Evolutionary conservation across 495 filamentous ascomycete genomes (phyloP).

Genomic region (Aspergillus nidulans): DNA sequence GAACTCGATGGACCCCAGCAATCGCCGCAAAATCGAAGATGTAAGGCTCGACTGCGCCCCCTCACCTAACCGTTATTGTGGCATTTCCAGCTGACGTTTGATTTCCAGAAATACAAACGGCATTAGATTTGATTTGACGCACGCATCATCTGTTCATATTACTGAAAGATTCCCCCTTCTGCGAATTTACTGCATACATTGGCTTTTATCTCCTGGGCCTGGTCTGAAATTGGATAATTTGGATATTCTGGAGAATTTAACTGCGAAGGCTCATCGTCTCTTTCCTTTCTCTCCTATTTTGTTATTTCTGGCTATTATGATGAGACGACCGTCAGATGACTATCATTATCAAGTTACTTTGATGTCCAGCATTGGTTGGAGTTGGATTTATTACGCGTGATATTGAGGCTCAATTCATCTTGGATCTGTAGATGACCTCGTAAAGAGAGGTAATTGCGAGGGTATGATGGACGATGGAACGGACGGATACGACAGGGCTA

Average conservation of each 20-base stretch:
- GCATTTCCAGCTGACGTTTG: neutral
- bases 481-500: too few species aligned
- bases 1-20: constrained; percentile 82
- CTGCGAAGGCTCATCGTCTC: neutral
- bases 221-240: neutral
- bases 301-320: neutral
- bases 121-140: constrained; percentile 21
- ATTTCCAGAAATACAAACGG: constrained; percentile 42
- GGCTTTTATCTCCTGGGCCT: neutral
- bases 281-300: neutral
- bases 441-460: too few species aligned
- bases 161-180: constrained; percentile 8
- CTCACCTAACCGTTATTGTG: neutral
- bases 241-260: neutral
- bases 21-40: constrained; percentile 80
- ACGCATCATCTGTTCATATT: neutral
- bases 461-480: too few species aligned
- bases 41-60: constrained; percentile 55
- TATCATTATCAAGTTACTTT: neutral
- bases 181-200: constrained; percentile 4
- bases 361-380: constrained; percentile 6
- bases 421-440: neutral
- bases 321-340: neutral
- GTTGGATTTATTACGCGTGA: neutral
- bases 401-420: constrained; percentile 2